Evolutionary conservation across 805 yeast genomes (phyloP), one percentile per base, ranked within the genome.

Genomic region (Metschnikowia amazonensis): DNA sequence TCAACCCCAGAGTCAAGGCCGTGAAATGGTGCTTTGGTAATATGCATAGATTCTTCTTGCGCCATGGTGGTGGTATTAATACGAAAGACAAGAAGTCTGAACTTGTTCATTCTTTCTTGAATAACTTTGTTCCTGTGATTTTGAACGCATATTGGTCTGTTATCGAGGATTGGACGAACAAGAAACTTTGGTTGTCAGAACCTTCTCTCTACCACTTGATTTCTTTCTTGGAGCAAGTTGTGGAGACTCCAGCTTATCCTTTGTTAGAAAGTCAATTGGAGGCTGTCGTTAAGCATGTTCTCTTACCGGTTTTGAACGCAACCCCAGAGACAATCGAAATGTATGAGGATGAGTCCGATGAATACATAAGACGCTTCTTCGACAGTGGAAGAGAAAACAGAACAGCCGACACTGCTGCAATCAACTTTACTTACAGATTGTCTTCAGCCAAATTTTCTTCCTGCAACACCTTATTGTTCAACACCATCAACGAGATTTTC

Each of bases 361-460:
- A 72, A 49, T 72, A 72, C 48, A 63, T 69, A 46, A 61, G 76
- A 57, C 57, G 75, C 44, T 72, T 60, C 46, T 71, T 70, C 47
- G 75, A 72, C 61, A 67, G 80, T 35, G 72, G 70, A 52, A 64
- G 75, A 46, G 80, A 75, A 45, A 64, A 65, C 27, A 72, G 69
- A 31, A 74, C 75, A 27, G 67, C 80, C 4, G 81, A 76, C 50
- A 69, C 72, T 29, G 81, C 80, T 1, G 69, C 80, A 5, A 67
- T 71, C 42, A 74, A 74, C 57, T 76, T 77, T 47, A 52, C 74
- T 29, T 72, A 60, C 57, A 55, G 71, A 31, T 58, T 75, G 48
- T 57, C 69, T 6, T 53, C 65, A 20, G 64, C 64, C 35, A 65
- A 65, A 50, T 69, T 69, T 49, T 73, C 76, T 58, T 79, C 60